Base-by-base conservation (phyloP, 2,329 filamentous ascomycete genomes). In the Leptographium galeiforme region DNA sequence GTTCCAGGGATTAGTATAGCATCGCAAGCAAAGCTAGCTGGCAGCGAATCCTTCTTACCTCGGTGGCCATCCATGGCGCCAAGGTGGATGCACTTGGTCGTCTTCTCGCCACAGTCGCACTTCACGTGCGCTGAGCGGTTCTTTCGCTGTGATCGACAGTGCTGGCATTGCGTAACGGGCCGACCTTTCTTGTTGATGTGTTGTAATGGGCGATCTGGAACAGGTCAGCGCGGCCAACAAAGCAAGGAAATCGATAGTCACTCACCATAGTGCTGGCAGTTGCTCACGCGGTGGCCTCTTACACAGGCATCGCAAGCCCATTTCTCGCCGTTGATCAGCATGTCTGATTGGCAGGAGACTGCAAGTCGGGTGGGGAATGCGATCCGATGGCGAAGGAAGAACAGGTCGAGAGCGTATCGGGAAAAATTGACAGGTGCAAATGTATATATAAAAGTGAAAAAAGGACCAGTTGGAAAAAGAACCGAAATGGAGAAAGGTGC, bases 171-270 rank as follows among this genome's bases (percentile, higher is more conserved):
- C 63, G 93, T 95, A 62, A 97, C 89, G 57, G 93, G 93, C 58
- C 91, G 87, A 65, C 91, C 91, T 75, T 97, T 97, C 70, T 95
- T 95, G 71, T 94, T 94, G 74, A 96, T 95, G 68, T 95, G 89
- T 65, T 88, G 85, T 60, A 97, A 79, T 60, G 87, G 87, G 61
- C 91, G 88, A 70, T 96, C 93, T 95, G 63, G 36, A 12, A 25
- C 41, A 43, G 18, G 41, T 40, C 38, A 25, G 25, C 25, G 25
- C 12, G n/a, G 19, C 8, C 5, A 32, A 13, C 10, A 7, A 7
- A 45, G 18, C 43, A 32, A 32, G 43, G 11, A 25, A 45, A 41
- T 6, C 40, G n/a, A 11, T n/a, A 8, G 25, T n/a, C 6, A 78
- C 87, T 76, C 81, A 95, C 90, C 89, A 69, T 82, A 80, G 71